phyloP scores from a whole-genome alignment of 2,329 filamentous ascomycete genomes.

The Paecilomyces sp. region DNA sequence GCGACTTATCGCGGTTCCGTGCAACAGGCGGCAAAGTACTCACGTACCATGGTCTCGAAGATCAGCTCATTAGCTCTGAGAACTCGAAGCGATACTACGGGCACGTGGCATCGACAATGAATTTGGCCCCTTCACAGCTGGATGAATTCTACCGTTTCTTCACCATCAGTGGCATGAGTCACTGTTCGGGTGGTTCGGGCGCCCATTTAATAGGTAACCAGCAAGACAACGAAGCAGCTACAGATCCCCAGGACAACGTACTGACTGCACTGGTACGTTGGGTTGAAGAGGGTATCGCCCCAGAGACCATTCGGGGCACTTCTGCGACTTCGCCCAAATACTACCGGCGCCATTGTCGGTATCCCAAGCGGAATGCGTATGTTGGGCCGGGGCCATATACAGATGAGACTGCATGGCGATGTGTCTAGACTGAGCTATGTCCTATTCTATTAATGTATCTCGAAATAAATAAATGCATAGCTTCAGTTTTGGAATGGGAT shows the following conservation, averaged over 20 bases:
- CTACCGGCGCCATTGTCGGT: slow-evolving; percentile 41
- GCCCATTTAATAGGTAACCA: slow-evolving; percentile 36
- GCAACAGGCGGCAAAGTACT: slow-evolving; percentile 35
- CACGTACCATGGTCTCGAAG: slow-evolving; percentile 36
- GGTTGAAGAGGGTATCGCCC: slow-evolving; percentile 20
- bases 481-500: too few species aligned
- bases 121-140: slow-evolving; percentile 19
- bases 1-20: slow-evolving; percentile 31
- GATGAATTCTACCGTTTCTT: slow-evolving; percentile 44
- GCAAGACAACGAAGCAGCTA: slow-evolving; percentile 11
- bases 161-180: slow-evolving; percentile 48
- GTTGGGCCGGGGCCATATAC: slow-evolving; percentile 25
- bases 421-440: slow-evolving; percentile 11
- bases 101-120: slow-evolving; percentile 34
- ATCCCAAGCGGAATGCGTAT: slow-evolving; percentile 24
- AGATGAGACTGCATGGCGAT: slow-evolving; percentile 27
- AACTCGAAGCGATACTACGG: slow-evolving; percentile 48
- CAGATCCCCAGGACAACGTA: slow-evolving; percentile 38
- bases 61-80: slow-evolving; percentile 46
- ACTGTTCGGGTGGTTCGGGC: slow-evolving; percentile 40
- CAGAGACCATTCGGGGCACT: slow-evolving; percentile 30
- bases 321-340: slow-evolving; percentile 40
- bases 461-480: too few species aligned
- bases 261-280: slow-evolving; percentile 44
- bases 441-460: too few species aligned